A percentile compares a stretch with the other conserved stretches of the same genome.
Evolutionary conservation across 2,329 filamentous ascomycete genomes (phyloP).

Genomic region (Phaeosphaeria sp.): DNA sequence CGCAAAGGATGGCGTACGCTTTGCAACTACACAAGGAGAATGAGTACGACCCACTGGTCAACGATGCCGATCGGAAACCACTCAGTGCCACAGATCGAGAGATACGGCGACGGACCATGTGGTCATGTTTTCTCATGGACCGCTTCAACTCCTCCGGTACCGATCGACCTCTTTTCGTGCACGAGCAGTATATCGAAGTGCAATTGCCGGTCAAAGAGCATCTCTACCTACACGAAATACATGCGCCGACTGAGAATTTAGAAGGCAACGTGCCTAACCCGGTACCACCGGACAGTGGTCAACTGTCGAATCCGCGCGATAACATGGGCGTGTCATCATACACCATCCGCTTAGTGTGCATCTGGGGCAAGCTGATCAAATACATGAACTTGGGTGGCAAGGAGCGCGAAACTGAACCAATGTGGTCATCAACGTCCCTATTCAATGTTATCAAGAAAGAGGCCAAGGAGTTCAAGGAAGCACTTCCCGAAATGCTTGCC

Average conservation of each 20-base stretch:
- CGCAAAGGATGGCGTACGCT: conserved; percentile 95
- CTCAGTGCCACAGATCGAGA: conserved; percentile 92
- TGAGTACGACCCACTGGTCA: conserved; percentile 76
- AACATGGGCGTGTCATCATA: conserved; percentile 97
- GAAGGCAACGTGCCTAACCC: conserved; percentile 72
- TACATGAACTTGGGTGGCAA: conserved; percentile 92
- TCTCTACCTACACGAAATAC: conserved; percentile 89
- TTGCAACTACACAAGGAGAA: conserved; percentile 91
- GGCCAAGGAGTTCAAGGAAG: conserved; percentile 71
- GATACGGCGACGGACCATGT: conserved; percentile 93
- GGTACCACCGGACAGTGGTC: conserved; percentile 67
- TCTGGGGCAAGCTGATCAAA: conserved; percentile 89
- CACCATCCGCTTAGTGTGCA: conserved; percentile 80
- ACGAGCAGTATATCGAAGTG: conserved; percentile 86
- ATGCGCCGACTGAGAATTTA: conserved; percentile 83
- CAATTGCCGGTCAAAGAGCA: conserved; percentile 90
- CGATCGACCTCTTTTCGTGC: conserved; percentile 88
- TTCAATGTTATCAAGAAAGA: conserved; percentile 75
- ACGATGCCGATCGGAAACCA: conserved; percentile 65
- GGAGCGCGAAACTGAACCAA: conserved; percentile 74
- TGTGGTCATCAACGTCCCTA: conserved; percentile 83
- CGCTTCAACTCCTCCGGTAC: conserved; percentile 96
- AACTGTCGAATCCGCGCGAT: conserved; percentile 69
- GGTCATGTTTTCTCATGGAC: conserved; percentile 98
- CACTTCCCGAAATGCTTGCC: conserved; percentile 72